These are phyloP conservation scores for Leishmania martiniquensis DNA, from an alignment of 208 protist genomes.

Conservation along the genomic window DNA sequence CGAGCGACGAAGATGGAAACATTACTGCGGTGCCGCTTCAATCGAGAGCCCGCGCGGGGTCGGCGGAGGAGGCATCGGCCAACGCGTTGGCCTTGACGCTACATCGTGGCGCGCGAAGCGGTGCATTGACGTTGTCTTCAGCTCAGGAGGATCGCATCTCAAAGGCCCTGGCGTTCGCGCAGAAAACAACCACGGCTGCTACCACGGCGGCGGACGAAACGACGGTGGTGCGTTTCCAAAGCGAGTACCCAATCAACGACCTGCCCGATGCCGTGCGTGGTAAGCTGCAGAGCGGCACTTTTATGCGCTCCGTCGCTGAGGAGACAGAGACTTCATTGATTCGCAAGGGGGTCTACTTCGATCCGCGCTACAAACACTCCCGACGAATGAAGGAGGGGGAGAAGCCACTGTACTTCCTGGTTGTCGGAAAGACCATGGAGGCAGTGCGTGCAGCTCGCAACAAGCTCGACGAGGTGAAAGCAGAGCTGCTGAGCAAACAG, in stretches of 20 bases:
- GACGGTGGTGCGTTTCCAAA: constrained; percentile 70
- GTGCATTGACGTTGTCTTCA: constrained; percentile 29
- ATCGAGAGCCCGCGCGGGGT: constrained; percentile 4
- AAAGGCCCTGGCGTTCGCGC: constrained; percentile 71
- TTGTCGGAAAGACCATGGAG: constrained; percentile 73
- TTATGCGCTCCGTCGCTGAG: constrained; percentile 64
- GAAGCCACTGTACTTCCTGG: constrained; percentile 75
- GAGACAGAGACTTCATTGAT: constrained; percentile 77
- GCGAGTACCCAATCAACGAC: constrained; percentile 88
- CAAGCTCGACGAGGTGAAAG: constrained; percentile 69
- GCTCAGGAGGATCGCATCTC: constrained; percentile 60
- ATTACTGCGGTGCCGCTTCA: constrained; percentile 34
- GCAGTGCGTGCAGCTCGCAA: constrained; percentile 63
- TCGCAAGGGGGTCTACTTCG: constrained; percentile 88
- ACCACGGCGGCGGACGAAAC: constrained; percentile 29
- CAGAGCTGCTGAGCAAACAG: constrained; percentile 58
- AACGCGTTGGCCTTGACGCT: constrained; percentile 32
- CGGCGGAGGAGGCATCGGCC: constrained; percentile 17
- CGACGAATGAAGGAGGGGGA: constrained; percentile 80
- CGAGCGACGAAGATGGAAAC: constrained; percentile 37
- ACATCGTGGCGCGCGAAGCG: constrained; percentile 8
- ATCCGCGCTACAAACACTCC: constrained; percentile 72
- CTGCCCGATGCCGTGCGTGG: constrained; percentile 65
- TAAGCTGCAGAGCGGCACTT: constrained; percentile 57
- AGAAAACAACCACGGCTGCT: constrained; percentile 69